These are phyloP conservation scores for Chrysoporthe deuterocubensis DNA, from an alignment of 2,329 filamentous ascomycete species.

Conservation along the genomic window DNA sequence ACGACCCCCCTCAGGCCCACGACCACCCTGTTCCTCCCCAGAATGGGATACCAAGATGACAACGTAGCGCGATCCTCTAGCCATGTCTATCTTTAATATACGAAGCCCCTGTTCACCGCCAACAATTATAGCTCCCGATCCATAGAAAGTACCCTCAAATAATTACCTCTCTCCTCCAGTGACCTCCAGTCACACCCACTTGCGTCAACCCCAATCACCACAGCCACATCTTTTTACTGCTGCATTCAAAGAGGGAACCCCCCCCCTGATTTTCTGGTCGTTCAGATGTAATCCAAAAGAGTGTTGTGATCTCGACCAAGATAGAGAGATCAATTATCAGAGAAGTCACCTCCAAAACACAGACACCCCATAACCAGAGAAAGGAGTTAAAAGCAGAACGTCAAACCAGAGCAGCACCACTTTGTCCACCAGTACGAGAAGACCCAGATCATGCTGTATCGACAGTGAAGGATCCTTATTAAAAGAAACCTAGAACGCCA, in stretches of 20 bases:
- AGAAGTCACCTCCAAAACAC: not conserved
- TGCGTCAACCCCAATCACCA: not conserved
- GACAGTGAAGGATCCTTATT: not conserved
- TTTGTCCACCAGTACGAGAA: slow-evolving; percentile 14
- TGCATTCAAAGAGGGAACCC: not conserved
- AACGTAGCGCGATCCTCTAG: slow-evolving; percentile 16
- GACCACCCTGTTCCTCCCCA: not conserved
- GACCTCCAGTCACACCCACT: not conserved
- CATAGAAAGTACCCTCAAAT: not conserved
- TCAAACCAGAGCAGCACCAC: slow-evolving; percentile 18
- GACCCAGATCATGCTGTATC: slow-evolving; percentile 18
- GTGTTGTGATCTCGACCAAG: slow-evolving; percentile 15
- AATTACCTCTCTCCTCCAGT: not conserved
- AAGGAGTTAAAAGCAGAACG: not conserved
- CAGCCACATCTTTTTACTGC: not conserved
- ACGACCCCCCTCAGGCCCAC: not conserved
- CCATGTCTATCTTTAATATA: slow-evolving; percentile 23
- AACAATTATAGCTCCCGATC: not conserved
- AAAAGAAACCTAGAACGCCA: slow-evolving; percentile 19
- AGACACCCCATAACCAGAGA: not conserved
- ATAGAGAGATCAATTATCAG: slow-evolving; percentile 14
- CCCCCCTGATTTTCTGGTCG: not conserved
- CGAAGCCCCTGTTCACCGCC: not conserved
- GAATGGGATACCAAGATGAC: not conserved
- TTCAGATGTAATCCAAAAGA: slow-evolving; percentile 7